Percentiles rank a stretch among this genome's conserved stretches.
Evolutionary conservation across 1,139 yeast species (phyloP).

Genomic region (Hyphopichia fennica): DNA sequence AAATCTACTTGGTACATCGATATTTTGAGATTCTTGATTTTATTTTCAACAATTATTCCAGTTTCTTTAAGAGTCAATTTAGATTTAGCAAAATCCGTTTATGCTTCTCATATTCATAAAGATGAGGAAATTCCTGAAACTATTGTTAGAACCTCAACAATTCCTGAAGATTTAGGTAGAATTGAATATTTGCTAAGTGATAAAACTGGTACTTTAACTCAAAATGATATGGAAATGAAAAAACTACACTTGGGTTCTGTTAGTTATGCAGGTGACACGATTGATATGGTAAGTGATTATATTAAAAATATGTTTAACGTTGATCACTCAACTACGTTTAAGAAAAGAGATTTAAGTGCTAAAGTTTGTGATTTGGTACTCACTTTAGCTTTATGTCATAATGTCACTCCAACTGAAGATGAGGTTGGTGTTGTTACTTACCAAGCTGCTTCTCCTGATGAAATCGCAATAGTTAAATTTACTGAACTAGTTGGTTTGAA

Average conservation of each 20-base stretch:
- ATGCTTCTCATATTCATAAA: conserved; percentile 92
- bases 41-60: conserved; percentile 94
- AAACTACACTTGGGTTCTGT: conserved; percentile 91
- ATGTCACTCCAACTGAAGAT: conserved; percentile 80
- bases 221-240: conserved; percentile 96
- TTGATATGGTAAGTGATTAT: conserved; percentile 83
- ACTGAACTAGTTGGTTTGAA: conserved; percentile 84
- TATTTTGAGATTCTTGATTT: conserved; percentile 82
- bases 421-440: conserved; percentile 70
- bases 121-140: conserved; percentile 81
- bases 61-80: conserved; percentile 91
- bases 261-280: conserved; percentile 86
- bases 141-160: conserved; percentile 93
- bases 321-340: conserved; percentile 17
- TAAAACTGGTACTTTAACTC: conserved; percentile 96
- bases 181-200: conserved; percentile 91
- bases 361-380: conserved; percentile 78
- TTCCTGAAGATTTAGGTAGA: conserved; percentile 96
- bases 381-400: conserved; percentile 90
- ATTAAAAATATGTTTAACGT: conserved; percentile 35
- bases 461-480: conserved; percentile 92
- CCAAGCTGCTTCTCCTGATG: conserved; percentile 99
- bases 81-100: conserved; percentile 93
- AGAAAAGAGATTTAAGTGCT: conserved; percentile 59
- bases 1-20: conserved; percentile 80